Conservation (phyloP, 495 filamentous ascomycete species). For the Neurospora sp. region DNA sequence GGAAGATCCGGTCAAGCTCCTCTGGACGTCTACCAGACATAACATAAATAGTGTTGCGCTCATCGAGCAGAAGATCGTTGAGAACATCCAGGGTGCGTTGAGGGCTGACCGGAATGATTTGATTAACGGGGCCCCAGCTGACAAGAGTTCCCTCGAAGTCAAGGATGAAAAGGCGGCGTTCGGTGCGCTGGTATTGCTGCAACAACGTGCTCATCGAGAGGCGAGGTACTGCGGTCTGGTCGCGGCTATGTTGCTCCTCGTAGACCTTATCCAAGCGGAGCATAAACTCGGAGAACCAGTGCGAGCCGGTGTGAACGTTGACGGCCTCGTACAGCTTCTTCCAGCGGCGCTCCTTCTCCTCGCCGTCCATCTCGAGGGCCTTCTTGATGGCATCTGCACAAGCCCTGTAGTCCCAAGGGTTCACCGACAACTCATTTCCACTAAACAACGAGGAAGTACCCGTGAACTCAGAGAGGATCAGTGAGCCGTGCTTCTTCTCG, state of each 20-base stretch:
- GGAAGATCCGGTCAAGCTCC: slow-evolving; percentile 79
- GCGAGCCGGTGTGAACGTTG: slow-evolving; percentile 65
- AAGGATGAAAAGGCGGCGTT: slow-evolving; percentile 70
- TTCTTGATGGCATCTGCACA: slow-evolving; percentile 73
- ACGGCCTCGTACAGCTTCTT: slow-evolving; percentile 61
- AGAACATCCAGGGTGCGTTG: slow-evolving; percentile 66
- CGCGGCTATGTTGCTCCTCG: slow-evolving; percentile 71
- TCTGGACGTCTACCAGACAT: slow-evolving; percentile 81
- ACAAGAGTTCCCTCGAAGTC: slow-evolving; percentile 91
- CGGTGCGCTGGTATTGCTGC: slow-evolving; percentile 51
- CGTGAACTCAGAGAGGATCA: slow-evolving; percentile 90
- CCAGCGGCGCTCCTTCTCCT: slow-evolving; percentile 68
- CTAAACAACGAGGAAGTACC: slow-evolving; percentile 80
- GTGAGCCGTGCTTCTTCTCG: slow-evolving; percentile 68
- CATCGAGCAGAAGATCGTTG: slow-evolving; percentile 66
- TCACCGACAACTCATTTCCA: slow-evolving; percentile 66
- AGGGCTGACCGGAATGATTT: slow-evolving; percentile 72
- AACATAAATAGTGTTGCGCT: slow-evolving; percentile 77
- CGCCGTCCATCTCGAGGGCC: slow-evolving; percentile 64
- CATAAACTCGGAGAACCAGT: slow-evolving; percentile 70
- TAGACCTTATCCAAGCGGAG: slow-evolving; percentile 60
- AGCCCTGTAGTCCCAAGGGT: slow-evolving; percentile 86
- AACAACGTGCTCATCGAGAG: slow-evolving; percentile 55
- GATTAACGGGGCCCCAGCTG: slow-evolving; percentile 66
- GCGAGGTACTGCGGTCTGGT: slow-evolving; percentile 74